Conservation (phyloP, 148 eudicot species). For the Vaccinium vitisidaea region DNA sequence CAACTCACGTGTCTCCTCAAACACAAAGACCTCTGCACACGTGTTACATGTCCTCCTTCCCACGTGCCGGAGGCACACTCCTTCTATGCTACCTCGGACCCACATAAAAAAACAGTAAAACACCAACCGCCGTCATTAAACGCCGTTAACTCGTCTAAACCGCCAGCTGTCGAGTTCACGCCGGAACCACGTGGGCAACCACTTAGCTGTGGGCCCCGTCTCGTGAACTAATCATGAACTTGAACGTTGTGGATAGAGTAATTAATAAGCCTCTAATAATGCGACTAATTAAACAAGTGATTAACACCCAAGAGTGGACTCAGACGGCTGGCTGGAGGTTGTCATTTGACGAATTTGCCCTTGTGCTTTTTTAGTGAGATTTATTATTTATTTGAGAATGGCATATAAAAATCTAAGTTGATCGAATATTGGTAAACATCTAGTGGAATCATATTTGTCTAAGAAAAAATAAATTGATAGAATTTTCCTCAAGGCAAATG, state of each 20-base stretch:
- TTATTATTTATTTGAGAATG: too few species aligned
- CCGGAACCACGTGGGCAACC: conserved; percentile 14
- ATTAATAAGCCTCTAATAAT: background rate
- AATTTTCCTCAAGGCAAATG: background rate
- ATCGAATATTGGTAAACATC: background rate
- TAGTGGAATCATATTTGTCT: background rate
- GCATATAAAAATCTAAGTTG: too few species aligned
- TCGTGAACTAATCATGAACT: background rate
- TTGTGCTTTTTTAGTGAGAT: too few species aligned
- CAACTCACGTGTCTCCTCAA: conserved; percentile 8
- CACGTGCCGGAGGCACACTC: background rate
- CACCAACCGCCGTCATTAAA: background rate
- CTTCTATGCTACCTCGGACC: conserved; percentile 9
- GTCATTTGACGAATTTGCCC: conserved; percentile 13
- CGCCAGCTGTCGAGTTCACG: background rate
- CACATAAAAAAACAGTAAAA: background rate
- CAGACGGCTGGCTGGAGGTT: background rate
- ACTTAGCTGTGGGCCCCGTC: conserved; percentile 4
- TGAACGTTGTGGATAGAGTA: conserved; percentile 12
- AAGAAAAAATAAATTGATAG: background rate
- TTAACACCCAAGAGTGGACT: background rate
- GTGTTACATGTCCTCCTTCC: background rate
- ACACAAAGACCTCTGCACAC: background rate
- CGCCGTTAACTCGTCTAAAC: background rate
- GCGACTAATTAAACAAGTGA: background rate